phyloP scores from a whole-genome alignment of 2,329 filamentous ascomycete species.

The Blastomyces emzantsi region DNA sequence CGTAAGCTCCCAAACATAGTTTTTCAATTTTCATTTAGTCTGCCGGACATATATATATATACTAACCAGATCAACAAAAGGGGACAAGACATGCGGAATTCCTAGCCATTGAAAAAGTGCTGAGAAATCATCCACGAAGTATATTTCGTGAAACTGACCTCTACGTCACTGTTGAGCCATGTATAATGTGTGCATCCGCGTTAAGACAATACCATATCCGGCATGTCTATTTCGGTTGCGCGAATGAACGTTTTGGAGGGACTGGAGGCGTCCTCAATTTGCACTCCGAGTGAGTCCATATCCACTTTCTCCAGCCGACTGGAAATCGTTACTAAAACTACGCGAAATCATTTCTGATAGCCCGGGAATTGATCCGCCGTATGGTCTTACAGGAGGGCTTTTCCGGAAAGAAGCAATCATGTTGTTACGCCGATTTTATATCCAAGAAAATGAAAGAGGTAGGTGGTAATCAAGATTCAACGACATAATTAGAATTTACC shows the following conservation, averaged over 20 bases:
- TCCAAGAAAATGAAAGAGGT: conserved; percentile 95
- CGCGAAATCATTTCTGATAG: conserved; percentile 32
- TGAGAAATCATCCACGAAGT: conserved; percentile 54
- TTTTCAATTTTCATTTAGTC: conserved; percentile 1
- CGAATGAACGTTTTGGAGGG: conserved; percentile 95
- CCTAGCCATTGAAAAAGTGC: conserved; percentile 64
- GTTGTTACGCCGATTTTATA: conserved; percentile 85
- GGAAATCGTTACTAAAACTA: conserved; percentile 11
- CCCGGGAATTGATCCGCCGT: conserved; percentile 65
- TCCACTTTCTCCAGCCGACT: neutral
- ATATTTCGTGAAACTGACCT: conserved; percentile 67
- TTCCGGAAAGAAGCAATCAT: conserved; percentile 90
- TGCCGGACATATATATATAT: neutral
- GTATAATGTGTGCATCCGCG: conserved; percentile 95
- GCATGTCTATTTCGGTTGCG: conserved; percentile 87
- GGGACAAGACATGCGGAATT: conserved; percentile 95
- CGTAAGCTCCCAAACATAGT: conserved; percentile 28
- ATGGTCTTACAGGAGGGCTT: conserved; percentile 76
- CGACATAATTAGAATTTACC: neutral
- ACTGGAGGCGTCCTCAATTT: conserved; percentile 88
- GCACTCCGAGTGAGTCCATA: conserved; percentile 52
- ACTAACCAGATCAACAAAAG: conserved; percentile 31
- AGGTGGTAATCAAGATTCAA: conserved; percentile 14
- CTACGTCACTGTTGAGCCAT: conserved; percentile 97
- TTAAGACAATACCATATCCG: conserved; percentile 80